Evolutionary conservation across 2,329 filamentous ascomycete genomes (phyloP).

Genomic region (Scolecobasidium constrictum): DNA sequence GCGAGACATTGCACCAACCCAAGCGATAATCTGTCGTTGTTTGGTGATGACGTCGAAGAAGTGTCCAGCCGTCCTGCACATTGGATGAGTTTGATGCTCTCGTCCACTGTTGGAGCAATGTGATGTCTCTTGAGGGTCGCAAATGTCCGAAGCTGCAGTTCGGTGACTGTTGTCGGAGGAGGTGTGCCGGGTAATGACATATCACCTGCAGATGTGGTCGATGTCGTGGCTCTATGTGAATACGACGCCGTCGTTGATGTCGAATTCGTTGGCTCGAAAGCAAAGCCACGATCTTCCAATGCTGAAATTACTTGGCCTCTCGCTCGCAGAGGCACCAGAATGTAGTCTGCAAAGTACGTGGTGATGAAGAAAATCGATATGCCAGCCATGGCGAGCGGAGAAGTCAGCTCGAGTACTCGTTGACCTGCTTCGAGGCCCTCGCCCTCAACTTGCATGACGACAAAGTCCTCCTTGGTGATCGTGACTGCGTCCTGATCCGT

Average conservation of each 20-base stretch:
- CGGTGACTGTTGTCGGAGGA: slow-evolving; percentile 64
- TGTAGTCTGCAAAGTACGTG: slow-evolving; percentile 96
- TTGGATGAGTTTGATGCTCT: slow-evolving; percentile 61
- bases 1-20: slow-evolving; percentile 39
- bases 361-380: slow-evolving; percentile 99
- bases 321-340: slow-evolving; percentile 72
- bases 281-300: slow-evolving; percentile 69
- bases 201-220: slow-evolving; percentile 36
- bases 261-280: slow-evolving; percentile 55
- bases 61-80: slow-evolving; percentile 57
- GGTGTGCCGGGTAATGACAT: slow-evolving; percentile 52
- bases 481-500: slow-evolving; percentile 39
- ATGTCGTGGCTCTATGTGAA: slow-evolving; percentile 34
- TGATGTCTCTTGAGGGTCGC: slow-evolving; percentile 65
- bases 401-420: slow-evolving; percentile 82
- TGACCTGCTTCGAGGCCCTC: slow-evolving; percentile 86
- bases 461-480: slow-evolving; percentile 74
- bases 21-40: slow-evolving; percentile 26
- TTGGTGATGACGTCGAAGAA: slow-evolving; percentile 16
- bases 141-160: slow-evolving; percentile 77
- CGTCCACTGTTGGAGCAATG: slow-evolving; percentile 62
- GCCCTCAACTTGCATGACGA: slow-evolving; percentile 81
- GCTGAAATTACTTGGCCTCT: slow-evolving; percentile 65
- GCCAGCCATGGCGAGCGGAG: slow-evolving; percentile 78
- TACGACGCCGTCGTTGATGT: slow-evolving; percentile 47